Conservation (phyloP, 768 basidiomycete species). For the Exidia glandulosa region DNA sequence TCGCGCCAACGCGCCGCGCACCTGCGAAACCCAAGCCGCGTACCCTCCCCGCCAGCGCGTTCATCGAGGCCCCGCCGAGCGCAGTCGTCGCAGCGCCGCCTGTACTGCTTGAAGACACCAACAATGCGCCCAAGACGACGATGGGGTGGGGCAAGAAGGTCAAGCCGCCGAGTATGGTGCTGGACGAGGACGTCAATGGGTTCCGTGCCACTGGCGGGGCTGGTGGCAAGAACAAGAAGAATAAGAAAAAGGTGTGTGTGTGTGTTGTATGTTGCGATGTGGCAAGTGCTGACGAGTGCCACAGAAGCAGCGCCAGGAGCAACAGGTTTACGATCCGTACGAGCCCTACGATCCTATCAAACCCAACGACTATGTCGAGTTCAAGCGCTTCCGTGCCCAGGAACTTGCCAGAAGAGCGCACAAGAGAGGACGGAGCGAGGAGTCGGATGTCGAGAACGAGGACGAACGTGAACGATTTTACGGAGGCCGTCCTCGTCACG, state of each 20-base stretch:
- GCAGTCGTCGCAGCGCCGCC: slow-evolving; percentile 66
- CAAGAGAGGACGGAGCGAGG: slow-evolving; percentile 44
- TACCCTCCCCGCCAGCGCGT: slow-evolving; percentile 39
- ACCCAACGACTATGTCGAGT: slow-evolving; percentile 85
- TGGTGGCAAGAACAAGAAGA: slow-evolving; percentile 19
- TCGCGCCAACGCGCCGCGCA: slow-evolving; percentile 68
- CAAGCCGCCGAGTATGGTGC: slow-evolving; percentile 82
- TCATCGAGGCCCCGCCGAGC: slow-evolving; percentile 22
- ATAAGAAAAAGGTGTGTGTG: slow-evolving; percentile 39
- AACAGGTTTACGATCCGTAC: slow-evolving; percentile 52
- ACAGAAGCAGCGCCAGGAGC: slow-evolving; percentile 50
- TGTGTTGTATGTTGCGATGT: too few relatives aligned
- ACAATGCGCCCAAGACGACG: slow-evolving; percentile 16
- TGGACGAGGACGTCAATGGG: slow-evolving; percentile 83
- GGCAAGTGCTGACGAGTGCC: background rate
- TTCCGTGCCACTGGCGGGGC: slow-evolving; percentile 24
- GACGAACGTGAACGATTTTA: slow-evolving; percentile 38
- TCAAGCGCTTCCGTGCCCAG: slow-evolving; percentile 71
- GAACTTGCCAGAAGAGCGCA: slow-evolving; percentile 31
- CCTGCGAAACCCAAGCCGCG: slow-evolving; percentile 48
- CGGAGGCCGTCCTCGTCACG: slow-evolving; percentile 54
- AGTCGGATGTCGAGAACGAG: slow-evolving; percentile 48
- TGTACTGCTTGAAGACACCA: slow-evolving; percentile 30
- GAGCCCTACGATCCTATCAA: slow-evolving; percentile 73
- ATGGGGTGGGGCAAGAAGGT: slow-evolving; percentile 79